phyloP scores from a whole-genome alignment of 495 filamentous ascomycete genomes.

The Aspergillus incahuasiensis region DNA sequence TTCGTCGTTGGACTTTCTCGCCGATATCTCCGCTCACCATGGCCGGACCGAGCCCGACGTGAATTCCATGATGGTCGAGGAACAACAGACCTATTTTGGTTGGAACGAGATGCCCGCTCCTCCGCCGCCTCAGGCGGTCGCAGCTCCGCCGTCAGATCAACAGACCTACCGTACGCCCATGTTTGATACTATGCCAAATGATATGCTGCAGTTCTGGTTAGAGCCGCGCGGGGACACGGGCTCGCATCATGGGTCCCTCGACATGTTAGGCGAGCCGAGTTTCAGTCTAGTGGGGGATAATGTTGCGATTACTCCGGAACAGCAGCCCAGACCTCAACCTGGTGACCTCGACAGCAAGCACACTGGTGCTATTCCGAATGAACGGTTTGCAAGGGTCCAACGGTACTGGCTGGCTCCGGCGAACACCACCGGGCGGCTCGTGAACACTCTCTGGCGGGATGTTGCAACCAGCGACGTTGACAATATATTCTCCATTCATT shows the following conservation, averaged over 20 bases:
- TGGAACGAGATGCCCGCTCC: conserved; percentile 31
- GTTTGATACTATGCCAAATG: conserved; percentile 30
- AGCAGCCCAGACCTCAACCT: conserved; percentile 22
- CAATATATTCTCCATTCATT: conserved; percentile 41
- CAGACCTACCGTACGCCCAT: conserved; percentile 20
- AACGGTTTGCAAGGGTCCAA: conserved; percentile 47
- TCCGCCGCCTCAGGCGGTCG: neutral
- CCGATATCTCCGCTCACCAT: conserved; percentile 38
- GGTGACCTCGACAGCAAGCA: conserved; percentile 28
- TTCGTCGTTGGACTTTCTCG: conserved; percentile 37
- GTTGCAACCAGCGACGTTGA: conserved; percentile 37
- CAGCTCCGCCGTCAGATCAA: conserved; percentile 14
- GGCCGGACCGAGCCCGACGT: conserved; percentile 30
- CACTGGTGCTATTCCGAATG: conserved; percentile 38
- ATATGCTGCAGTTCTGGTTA: conserved; percentile 39
- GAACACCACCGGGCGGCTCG: conserved; percentile 40
- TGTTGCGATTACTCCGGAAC: conserved; percentile 20
- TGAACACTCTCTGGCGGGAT: conserved; percentile 47
- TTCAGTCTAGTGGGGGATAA: conserved; percentile 30
- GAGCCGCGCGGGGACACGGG: conserved; percentile 34
- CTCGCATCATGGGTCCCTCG: conserved; percentile 34
- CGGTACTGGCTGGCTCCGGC: conserved; percentile 45
- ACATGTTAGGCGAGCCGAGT: conserved; percentile 29
- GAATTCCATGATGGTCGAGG: conserved; percentile 34
- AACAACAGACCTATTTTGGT: conserved; percentile 31